Base-by-base conservation (phyloP, 169 alveolate genomes). In the Babesia sp. region DNA sequence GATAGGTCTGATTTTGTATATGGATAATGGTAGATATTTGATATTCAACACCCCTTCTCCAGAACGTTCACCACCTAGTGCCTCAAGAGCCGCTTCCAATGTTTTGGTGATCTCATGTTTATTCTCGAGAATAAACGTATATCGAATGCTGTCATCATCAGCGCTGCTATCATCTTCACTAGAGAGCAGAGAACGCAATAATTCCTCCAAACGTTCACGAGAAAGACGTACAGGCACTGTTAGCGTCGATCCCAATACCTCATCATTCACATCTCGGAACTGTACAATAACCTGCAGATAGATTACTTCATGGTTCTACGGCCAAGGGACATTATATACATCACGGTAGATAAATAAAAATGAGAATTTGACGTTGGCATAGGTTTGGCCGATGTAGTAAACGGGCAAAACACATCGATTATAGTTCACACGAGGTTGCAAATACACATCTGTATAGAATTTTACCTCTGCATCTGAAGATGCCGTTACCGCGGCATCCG, bases 1-100 rank as follows among this genome's bases (percentile, higher is more conserved):
- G 59, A 95, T 92, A 11, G 96, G 96, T 24, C 95, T 82, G 18
- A 95, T 93, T 48, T 85, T 86, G 87, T 92, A 95, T 22, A 91
- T 86, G 44, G 91, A 84, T 50, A 90, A 80, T 3, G 95, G 95
- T 22, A 90, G 66, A 71, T 91, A 91, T 44, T 83, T 91, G 42
- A 91, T 90, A 33, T 82, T 85, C 46, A 90, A 74, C 36, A 90
- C 87, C 46, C 73, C 82, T 50, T 91, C 95, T 26, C 94, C 91
- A 50, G 94, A 86, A 56, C 73, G 68, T 31, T 72, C 71, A 39
- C 76, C 86, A 54, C 70, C 68, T 41, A 83, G 60, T n/a, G 46
- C 67, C 20, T 59, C 54, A 24, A 89, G 63, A 0, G 93, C 79
- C 3, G 81, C 90, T 56, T 85, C 90, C 58, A 89, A 56, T 24